These are phyloP conservation scores for Seminavis robusta DNA, from an alignment of 108 stramenopile genomes.

Conservation along the genomic window DNA sequence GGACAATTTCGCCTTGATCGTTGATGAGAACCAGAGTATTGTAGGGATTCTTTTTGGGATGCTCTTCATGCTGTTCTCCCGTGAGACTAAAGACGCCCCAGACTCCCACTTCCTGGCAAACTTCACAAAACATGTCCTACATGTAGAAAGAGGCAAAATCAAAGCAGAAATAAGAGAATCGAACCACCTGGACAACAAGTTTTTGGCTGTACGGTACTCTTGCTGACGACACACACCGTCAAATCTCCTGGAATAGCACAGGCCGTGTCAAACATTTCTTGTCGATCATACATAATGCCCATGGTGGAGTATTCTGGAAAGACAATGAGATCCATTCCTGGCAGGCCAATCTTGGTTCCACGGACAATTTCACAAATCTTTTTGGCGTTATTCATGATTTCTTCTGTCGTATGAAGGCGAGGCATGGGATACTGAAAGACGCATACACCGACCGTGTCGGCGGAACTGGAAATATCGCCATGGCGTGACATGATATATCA, in stretches of 20 bases:
- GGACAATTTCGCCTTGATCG: slow-evolving; percentile 77
- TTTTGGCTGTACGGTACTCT: no score
- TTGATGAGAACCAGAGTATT: slow-evolving; percentile 76
- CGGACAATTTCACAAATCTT: slow-evolving; percentile 80
- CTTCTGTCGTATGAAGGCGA: slow-evolving; percentile 65
- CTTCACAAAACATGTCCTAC: slow-evolving; percentile 49
- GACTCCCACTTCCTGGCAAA: slow-evolving; percentile 61
- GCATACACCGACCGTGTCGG: slow-evolving; percentile 76
- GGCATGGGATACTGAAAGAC: slow-evolving; percentile 87
- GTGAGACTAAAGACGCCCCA: slow-evolving; percentile 81
- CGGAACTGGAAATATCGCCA: slow-evolving; percentile 67
- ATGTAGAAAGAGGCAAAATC: no score
- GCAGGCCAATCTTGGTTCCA: slow-evolving; percentile 65
- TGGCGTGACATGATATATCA: slow-evolving; percentile 69
- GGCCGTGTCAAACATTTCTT: slow-evolving; percentile 86
- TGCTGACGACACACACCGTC: no score
- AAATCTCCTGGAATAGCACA: slow-evolving; percentile 65
- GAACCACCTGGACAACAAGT: no score
- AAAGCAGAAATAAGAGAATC: not conserved
- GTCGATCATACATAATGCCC: slow-evolving; percentile 83
- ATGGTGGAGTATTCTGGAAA: slow-evolving; percentile 81
- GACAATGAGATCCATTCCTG: slow-evolving; percentile 81
- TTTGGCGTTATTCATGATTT: slow-evolving; percentile 63
- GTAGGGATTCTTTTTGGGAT: slow-evolving; percentile 82
- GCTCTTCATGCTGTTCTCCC: slow-evolving; percentile 78